A percentile compares a stretch with the other conserved stretches of the same genome.
These are phyloP conservation scores for Coemansia sp. DNA, from an alignment of 192 early-diverging fungal species.

Conservation along the genomic window DNA sequence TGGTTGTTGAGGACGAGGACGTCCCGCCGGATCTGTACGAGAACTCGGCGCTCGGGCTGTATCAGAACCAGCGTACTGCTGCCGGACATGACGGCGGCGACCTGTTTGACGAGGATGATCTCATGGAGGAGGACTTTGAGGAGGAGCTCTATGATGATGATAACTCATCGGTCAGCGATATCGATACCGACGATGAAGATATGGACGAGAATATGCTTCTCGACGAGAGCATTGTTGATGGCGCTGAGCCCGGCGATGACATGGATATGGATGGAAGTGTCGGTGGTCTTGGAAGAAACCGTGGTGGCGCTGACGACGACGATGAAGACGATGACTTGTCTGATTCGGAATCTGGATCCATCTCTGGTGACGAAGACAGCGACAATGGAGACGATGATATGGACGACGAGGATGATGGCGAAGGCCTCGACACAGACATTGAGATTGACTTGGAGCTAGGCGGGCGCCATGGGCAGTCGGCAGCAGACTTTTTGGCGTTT, in stretches of 20 bases:
- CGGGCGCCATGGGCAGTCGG: background rate
- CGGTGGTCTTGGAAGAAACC: conserved; percentile 41
- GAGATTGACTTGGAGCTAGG: background rate
- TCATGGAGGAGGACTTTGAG: conserved; percentile 54
- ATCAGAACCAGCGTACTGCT: conserved; percentile 56
- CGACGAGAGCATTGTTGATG: conserved; percentile 61
- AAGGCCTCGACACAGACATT: background rate
- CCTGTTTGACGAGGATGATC: conserved; percentile 29
- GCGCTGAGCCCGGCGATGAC: conserved; percentile 71
- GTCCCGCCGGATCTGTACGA: conserved; percentile 59
- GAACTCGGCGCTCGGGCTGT: conserved; percentile 56
- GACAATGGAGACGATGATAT: conserved; percentile 55
- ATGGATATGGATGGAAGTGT: conserved; percentile 55
- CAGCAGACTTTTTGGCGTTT: conserved; percentile 5
- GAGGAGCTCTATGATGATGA: conserved; percentile 62
- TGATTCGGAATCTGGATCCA: conserved; percentile 61
- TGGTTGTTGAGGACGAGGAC: conserved; percentile 41
- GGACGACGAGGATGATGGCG: conserved; percentile 37
- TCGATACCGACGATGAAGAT: conserved; percentile 74
- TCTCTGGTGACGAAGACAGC: conserved; percentile 37
- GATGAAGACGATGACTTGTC: conserved; percentile 59
- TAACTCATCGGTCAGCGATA: conserved; percentile 65
- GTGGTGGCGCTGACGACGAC: conserved; percentile 48
- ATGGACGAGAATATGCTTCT: conserved; percentile 58
- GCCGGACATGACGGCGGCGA: conserved; percentile 25